Base-by-base conservation (phyloP, 352 stramenopile species). In the Globisporangium parvum region DNA sequence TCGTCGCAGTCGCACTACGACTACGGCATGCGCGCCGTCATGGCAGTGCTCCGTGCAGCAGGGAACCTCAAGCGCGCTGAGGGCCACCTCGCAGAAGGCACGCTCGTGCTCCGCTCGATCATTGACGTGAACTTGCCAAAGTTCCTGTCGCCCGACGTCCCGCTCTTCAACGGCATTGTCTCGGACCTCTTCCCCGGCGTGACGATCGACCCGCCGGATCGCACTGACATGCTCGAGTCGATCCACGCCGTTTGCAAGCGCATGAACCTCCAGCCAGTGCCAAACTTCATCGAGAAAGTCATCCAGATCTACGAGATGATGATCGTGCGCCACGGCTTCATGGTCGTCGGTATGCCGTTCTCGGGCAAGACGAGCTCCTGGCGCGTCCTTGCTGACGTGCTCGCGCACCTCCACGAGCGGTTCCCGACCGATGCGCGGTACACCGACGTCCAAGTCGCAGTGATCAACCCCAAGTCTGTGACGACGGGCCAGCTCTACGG, bases 281-380 rank as follows among this genome's bases (percentile, higher is more conserved):
- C 77, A 0, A 95, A 91, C 51, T 97, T 97, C 66, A 80, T 96
- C 15, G 90, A 92, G 37, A 98, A 98, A 50, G 87, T 97, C 12
- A 93, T 98, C 51, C 90, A 98, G 60, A 93, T 98, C 37, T 98
- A 98, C 67, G 93, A 98, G 58, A 98, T 98, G 91, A 96, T 98
- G 78, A 92, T 98, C 49, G 93, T 98, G 33, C 86, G 94, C 1
- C 93, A 98, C 65, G 94, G 94, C 6, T 97, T 98, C 55, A 98
- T 98, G 92, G 79, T 98, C 46, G 93, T 98, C 9, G 94, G 93
- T 10, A 94, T 98, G 80, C 91, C 93, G 8, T 96, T 96, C 45
- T 96, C 89, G 1, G 93, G 93, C 12, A 98, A 98, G 70, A 98
- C 92, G 3, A 88, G 77, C 47, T 94, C 87, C 14, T 92, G 84